These are phyloP conservation scores for Sordariomycetes sp. DNA, from an alignment of 2,329 filamentous ascomycete species.

Conservation along the genomic window DNA sequence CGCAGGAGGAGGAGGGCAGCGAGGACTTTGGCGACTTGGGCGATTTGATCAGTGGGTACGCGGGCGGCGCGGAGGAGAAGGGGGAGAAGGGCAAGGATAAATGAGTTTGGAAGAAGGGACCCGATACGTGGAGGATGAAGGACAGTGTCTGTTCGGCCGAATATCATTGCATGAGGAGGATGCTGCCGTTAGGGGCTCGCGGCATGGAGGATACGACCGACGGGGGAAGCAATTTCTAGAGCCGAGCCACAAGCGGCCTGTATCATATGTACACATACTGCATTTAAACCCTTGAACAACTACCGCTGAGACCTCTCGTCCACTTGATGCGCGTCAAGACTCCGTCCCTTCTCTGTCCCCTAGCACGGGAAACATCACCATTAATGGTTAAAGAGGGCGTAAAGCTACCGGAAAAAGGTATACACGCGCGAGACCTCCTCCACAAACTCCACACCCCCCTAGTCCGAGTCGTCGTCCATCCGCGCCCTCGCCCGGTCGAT, in stretches of 20 bases:
- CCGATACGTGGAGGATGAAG: neutral
- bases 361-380: no score
- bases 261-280: constrained; percentile 12
- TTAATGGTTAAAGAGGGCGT: neutral
- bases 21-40: constrained; percentile 21
- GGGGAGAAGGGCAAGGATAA: constrained; percentile 28
- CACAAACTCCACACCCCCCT: constrained; percentile 12
- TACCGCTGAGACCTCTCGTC: no score
- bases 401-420: neutral
- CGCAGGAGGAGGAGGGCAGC: constrained; percentile 10
- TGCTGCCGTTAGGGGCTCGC: neutral
- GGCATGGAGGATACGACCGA: neutral
- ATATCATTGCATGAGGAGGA: neutral
- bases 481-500: constrained; percentile 48
- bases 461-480: constrained; percentile 51
- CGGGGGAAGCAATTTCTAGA: neutral
- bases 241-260: neutral
- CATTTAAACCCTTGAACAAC: neutral
- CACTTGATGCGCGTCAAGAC: no score
- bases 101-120: constrained; percentile 10
- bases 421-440: constrained; percentile 1
- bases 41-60: constrained; percentile 43
- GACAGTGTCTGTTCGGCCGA: no score
- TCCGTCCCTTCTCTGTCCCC: no score
- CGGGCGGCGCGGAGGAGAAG: constrained; percentile 14